phyloP scores from a whole-genome alignment of 2,329 filamentous ascomycete species.

The Tolypocladium ophioglossoides region DNA sequence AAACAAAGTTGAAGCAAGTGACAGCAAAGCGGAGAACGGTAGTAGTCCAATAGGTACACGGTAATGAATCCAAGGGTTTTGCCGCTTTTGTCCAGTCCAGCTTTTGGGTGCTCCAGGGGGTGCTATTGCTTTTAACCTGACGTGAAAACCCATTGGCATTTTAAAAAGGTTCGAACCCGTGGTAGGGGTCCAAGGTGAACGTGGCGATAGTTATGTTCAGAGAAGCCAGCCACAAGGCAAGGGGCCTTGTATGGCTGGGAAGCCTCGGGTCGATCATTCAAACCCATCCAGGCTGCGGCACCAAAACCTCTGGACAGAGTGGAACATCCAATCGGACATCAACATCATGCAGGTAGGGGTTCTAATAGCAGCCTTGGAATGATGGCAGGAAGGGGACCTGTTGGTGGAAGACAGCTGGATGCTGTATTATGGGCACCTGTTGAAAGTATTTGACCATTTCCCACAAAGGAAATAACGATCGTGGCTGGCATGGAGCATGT shows the following conservation, averaged over 20 bases:
- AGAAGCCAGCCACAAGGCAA: not conserved
- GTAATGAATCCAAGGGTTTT: conserved; percentile 3
- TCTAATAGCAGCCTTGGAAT: conserved; percentile 39
- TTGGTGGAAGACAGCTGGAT: conserved; percentile 40
- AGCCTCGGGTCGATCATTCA: not conserved
- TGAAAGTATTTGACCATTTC: conserved; percentile 43
- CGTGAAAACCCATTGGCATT: not conserved
- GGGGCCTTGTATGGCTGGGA: not conserved
- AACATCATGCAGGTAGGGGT: not conserved
- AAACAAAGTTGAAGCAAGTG: not conserved
- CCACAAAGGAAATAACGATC: conserved; percentile 40
- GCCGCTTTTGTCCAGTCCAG: not conserved
- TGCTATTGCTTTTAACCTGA: not conserved
- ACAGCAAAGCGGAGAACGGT: not conserved
- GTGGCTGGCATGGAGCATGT: conserved; percentile 29
- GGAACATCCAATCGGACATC: not conserved
- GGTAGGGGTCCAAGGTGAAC: not conserved
- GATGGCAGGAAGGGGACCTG: conserved; percentile 41
- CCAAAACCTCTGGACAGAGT: not conserved
- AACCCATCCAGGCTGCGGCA: not conserved
- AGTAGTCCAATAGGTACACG: conserved; percentile 1
- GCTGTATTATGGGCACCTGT: conserved; percentile 35
- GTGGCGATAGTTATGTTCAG: not conserved
- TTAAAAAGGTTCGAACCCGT: not conserved
- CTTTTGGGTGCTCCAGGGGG: not conserved